These are phyloP conservation scores for Hypoxylon crocopeplum DNA, from an alignment of 495 filamentous ascomycete species.

Conservation along the genomic window DNA sequence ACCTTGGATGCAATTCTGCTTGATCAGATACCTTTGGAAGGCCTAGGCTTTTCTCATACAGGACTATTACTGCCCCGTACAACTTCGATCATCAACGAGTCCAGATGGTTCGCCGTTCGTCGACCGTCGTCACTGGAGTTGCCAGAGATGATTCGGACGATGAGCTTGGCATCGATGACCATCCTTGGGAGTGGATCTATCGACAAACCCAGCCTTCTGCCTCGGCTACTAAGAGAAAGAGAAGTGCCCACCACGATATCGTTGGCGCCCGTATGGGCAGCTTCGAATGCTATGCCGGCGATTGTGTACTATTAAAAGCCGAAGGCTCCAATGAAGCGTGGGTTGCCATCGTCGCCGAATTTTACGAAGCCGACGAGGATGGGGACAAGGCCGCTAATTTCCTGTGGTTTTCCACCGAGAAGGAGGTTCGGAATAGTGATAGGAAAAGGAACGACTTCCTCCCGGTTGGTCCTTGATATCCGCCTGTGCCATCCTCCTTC, in stretches of 20 bases:
- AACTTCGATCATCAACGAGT: background rate
- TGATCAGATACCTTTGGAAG: too few relatives aligned
- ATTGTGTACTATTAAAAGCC: slow-evolving; percentile 85
- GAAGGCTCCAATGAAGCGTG: slow-evolving; percentile 81
- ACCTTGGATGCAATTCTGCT: too few relatives aligned
- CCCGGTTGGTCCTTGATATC: slow-evolving; percentile 54
- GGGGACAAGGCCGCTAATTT: slow-evolving; percentile 73
- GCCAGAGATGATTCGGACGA: slow-evolving; percentile 88
- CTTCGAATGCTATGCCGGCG: slow-evolving; percentile 82
- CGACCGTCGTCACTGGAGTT: slow-evolving; percentile 53
- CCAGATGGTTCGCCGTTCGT: slow-evolving; percentile 34
- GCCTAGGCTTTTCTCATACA: too few relatives aligned
- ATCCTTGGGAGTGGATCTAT: slow-evolving; percentile 95
- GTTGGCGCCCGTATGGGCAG: slow-evolving; percentile 84
- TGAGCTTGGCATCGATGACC: slow-evolving; percentile 83
- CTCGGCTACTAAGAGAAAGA: slow-evolving; percentile 45
- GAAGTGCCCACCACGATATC: slow-evolving; percentile 56
- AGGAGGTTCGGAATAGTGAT: slow-evolving; percentile 81
- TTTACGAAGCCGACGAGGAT: slow-evolving; percentile 71
- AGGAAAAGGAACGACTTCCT: slow-evolving; percentile 85
- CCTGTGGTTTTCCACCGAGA: slow-evolving; percentile 88
- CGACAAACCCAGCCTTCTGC: slow-evolving; percentile 23
- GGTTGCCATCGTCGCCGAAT: slow-evolving; percentile 86
- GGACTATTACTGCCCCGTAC: too few relatives aligned
- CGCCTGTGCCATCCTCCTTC: background rate